Base-by-base conservation (phyloP, 495 filamentous ascomycete genomes). In the Trichoderma orchidacearum region DNA sequence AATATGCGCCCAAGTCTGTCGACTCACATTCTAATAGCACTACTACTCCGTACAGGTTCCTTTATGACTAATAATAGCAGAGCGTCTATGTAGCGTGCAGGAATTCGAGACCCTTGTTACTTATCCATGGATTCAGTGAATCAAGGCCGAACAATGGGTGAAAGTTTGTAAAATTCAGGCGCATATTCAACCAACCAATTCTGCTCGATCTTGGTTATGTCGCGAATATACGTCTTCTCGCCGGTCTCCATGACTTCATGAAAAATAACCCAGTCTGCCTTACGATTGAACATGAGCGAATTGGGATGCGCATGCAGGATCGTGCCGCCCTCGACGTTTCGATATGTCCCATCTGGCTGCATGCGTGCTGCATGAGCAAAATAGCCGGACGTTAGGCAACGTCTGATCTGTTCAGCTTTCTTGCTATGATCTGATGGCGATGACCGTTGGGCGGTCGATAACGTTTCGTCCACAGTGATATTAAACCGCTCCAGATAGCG, bases 211-310 rank as follows among this genome's bases (percentile, higher is more conserved):
- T 86, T 90, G 5, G 86, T 93, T 55, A 96, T 73, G 72, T 98
- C 93, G 41, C 91, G 78, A 56, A 98, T 95, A 60, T 85, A 97
- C 0, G 80, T 90, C 75, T 96, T 97, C 56, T 80, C 79, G 15
- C 88, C 86, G 21, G 88, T 94, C 70, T 98, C 90, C 75, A 96
- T 82, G 53, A 96, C 82, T 67, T 97, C 94, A 64, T 94, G 87
- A 64, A 97, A 98, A 38, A 98, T 82, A 9, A 98, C 91, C 93
- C 93, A 98, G 61, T 97, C 92, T 17, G 88, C 90, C 74, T 95
- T 96, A 45, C 93, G 83, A 70, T 96, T 95, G 77, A 97, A 97
- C 85, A 98, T 90, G 63, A 98, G 69, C 17, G 87, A 93, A 63
- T 82, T 94, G 3, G 93, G 94, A 71, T 98, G 93, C 18, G 90